Percentiles rank a stretch among this genome's conserved stretches.
Conservation (phyloP, 768 basidiomycete genomes). For the Auriscalpium orientale region DNA sequence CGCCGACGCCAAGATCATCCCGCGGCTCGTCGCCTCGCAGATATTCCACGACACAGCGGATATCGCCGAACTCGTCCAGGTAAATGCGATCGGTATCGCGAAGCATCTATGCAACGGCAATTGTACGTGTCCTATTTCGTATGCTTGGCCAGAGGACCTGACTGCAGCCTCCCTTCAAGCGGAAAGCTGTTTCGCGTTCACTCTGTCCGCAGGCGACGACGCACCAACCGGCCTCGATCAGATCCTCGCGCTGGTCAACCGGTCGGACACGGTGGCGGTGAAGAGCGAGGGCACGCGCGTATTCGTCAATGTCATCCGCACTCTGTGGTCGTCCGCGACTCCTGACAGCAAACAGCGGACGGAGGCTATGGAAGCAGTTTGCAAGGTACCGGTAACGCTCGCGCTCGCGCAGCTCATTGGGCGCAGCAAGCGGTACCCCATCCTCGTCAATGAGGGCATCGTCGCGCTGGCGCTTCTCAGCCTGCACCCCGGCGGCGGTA, state of each 20-base stretch:
- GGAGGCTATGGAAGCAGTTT: conserved; percentile 44
- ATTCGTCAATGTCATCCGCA: conserved; percentile 77
- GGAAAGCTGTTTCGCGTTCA: conserved; percentile 42
- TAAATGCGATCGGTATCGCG: conserved; percentile 78
- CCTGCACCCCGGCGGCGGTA: conserved; percentile 59
- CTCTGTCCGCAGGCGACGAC: conserved; percentile 30
- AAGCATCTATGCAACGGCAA: conserved; percentile 83
- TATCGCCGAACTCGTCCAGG: conserved; percentile 80
- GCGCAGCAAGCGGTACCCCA: conserved; percentile 71
- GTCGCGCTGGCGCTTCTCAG: conserved; percentile 76
- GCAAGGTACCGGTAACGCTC: conserved; percentile 46
- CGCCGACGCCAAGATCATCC: conserved; percentile 54
- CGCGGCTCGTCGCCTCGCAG: conserved; percentile 49
- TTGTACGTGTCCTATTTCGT: conserved; percentile 36
- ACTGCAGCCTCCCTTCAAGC: conserved; percentile 21
- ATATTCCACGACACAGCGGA: conserved; percentile 71
- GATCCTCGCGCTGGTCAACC: conserved; percentile 65
- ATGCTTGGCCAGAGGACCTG: neutral
- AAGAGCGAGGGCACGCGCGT: conserved; percentile 89
- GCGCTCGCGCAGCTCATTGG: conserved; percentile 66
- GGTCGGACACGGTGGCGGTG: conserved; percentile 74
- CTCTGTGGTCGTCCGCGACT: conserved; percentile 57
- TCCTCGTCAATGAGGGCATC: conserved; percentile 84
- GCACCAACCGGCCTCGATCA: conserved; percentile 45
- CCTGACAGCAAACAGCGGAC: conserved; percentile 42